phyloP scores from a whole-genome alignment of 164 flowering plant genomes.

The Chimonanthus praecox region DNA sequence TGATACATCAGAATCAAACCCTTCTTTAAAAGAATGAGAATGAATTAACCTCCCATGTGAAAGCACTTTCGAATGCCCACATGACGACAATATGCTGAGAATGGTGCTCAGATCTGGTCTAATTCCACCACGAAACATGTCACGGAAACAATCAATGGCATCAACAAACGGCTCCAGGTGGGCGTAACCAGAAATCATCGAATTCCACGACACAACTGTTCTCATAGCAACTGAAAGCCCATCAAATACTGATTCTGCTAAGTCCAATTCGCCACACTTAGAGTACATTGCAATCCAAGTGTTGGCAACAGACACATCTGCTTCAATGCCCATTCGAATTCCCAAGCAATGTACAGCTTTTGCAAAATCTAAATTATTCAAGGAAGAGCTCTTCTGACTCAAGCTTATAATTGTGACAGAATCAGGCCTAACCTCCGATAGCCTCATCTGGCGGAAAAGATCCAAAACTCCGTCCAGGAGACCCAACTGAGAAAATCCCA shows the following conservation, averaged over 20 bases:
- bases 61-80: slow-evolving; percentile 25
- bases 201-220: slow-evolving; percentile 61
- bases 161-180: slow-evolving; percentile 13
- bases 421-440: slow-evolving; percentile 34
- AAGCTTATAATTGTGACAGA: slow-evolving; percentile 41
- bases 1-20: slow-evolving; percentile 31
- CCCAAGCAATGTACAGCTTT: slow-evolving; percentile 41
- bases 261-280: slow-evolving; percentile 38
- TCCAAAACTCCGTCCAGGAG: slow-evolving; percentile 17
- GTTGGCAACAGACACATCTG: slow-evolving; percentile 45
- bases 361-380: slow-evolving; percentile 20
- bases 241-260: slow-evolving; percentile 39
- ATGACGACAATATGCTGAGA: slow-evolving; percentile 42
- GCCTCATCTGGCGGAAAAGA: slow-evolving; percentile 39
- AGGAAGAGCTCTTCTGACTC: slow-evolving; percentile 22
- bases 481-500: slow-evolving; percentile 42
- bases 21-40: slow-evolving; percentile 37
- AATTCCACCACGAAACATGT: slow-evolving; percentile 32
- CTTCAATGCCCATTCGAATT: slow-evolving; percentile 27
- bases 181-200: slow-evolving; percentile 43
- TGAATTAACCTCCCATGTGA: slow-evolving; percentile 36
- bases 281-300: slow-evolving; percentile 55
- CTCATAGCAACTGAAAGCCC: slow-evolving; percentile 25
- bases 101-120: slow-evolving; percentile 48
- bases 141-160: slow-evolving; percentile 23